Conservation (phyloP, 768 basidiomycete species). For the Podaxis sp. region DNA sequence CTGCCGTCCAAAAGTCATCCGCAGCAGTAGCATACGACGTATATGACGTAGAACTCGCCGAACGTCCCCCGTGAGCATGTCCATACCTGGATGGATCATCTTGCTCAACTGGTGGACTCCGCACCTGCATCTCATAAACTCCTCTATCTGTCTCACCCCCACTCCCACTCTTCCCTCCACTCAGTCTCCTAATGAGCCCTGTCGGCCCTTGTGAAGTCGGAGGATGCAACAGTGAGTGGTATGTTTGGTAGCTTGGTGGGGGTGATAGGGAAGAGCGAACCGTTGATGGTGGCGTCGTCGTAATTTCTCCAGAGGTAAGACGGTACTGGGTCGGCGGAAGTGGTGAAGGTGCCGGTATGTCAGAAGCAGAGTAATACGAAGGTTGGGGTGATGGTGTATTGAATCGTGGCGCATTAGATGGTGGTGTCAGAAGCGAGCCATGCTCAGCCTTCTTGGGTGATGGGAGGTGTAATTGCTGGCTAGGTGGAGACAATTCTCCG, state of each 20-base stretch:
- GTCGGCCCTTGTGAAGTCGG: background rate
- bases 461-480: slow-evolving; percentile 21
- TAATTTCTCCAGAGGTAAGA: slow-evolving; percentile 44
- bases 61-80: slow-evolving; percentile 23
- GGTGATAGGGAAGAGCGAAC: background rate
- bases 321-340: slow-evolving; percentile 50
- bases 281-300: slow-evolving; percentile 34
- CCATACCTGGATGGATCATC: slow-evolving; percentile 9
- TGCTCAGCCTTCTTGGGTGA: slow-evolving; percentile 16
- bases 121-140: slow-evolving; percentile 39
- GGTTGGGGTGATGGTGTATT: slow-evolving; percentile 35
- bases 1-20: slow-evolving; percentile 39
- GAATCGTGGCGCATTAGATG: slow-evolving; percentile 21
- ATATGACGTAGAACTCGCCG: slow-evolving; percentile 35
- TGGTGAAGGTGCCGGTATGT: slow-evolving; percentile 63
- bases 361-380: slow-evolving; percentile 72
- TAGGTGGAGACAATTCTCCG: slow-evolving; percentile 25
- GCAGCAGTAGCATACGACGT: slow-evolving; percentile 44
- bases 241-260: slow-evolving; percentile 9
- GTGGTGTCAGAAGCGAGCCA: slow-evolving; percentile 26
- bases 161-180: slow-evolving; percentile 6
- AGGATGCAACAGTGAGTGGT: background rate
- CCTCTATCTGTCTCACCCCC: slow-evolving; percentile 17
- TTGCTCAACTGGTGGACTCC: slow-evolving; percentile 22
- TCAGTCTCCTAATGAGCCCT: slow-evolving; percentile 15